Conservation (phyloP, 2,329 filamentous ascomycete species). For the Volutella citrinella region DNA sequence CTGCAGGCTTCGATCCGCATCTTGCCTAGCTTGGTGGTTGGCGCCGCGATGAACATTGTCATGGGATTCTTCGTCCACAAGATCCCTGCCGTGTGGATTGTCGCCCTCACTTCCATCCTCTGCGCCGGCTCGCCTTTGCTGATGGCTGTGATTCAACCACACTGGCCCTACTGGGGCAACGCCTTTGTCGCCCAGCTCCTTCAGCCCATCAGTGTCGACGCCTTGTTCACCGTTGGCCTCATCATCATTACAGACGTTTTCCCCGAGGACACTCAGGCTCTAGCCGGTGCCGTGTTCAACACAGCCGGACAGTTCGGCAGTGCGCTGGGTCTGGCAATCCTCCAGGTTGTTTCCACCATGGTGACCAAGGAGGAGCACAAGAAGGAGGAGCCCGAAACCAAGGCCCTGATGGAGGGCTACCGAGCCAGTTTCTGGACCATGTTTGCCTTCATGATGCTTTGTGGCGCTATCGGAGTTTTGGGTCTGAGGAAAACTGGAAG, state of each 20-base stretch:
- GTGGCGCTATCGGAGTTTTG: constrained; percentile 32
- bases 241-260: constrained; percentile 55
- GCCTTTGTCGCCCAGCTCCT: constrained; percentile 44
- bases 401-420: constrained; percentile 48
- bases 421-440: constrained; percentile 51
- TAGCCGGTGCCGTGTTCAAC: constrained; percentile 60
- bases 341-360: constrained; percentile 44
- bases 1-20: constrained; percentile 47
- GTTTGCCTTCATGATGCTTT: constrained; percentile 39
- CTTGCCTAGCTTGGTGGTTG: constrained; percentile 44
- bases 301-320: constrained; percentile 56
- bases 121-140: too few relatives aligned
- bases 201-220: constrained; percentile 35
- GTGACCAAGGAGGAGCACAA: constrained; percentile 43
- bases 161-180: too few relatives aligned
- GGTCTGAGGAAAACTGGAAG: constrained; percentile 43
- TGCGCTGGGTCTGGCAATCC: constrained; percentile 49
- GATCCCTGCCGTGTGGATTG: too few relatives aligned
- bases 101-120: too few relatives aligned
- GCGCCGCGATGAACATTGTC: constrained; percentile 38
- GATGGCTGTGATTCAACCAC: too few relatives aligned
- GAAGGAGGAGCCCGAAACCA: constrained; percentile 13
- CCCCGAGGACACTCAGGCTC: constrained; percentile 50
- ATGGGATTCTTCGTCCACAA: constrained; percentile 40
- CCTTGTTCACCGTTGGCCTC: constrained; percentile 54